Evolutionary conservation across 495 filamentous ascomycete genomes (phyloP), one percentile per base, ranked within the genome.

Genomic region (Wilcoxina mikolae): DNA sequence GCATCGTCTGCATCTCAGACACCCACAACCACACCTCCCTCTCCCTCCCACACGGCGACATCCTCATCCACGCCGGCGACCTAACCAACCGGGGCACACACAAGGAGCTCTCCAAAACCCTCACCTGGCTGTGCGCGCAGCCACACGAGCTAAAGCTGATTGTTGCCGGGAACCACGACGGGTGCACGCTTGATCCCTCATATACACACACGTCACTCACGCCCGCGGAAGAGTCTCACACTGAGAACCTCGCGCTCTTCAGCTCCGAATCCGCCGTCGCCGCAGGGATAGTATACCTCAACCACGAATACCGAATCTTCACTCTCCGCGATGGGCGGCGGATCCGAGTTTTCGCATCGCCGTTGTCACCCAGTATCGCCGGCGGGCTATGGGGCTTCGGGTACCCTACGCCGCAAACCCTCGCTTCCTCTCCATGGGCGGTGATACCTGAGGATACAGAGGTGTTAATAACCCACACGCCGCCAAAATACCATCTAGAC

Each of bases 31-130:
- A 78, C 24, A 58, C 62, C 0, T 25, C 43, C 12, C 5, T 27
- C 9, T 23, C 12, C 33, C 68, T 94, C 0, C 86, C 87, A 0
- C 68, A 77, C 22, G 90, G 87, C 20, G 91, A 95, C 59, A 70
- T 95, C 24, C 72, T 96, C 5, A 84, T 96, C 45, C 90, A 95
- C 62, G 85, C 86, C 9, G 90, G 90, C 7, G 90, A 96, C 67
- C 68, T 95, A 55, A 78, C 78, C 46, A 83, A 85, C 53, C 74
- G 73, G 29, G 91, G 90, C 48, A 83, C 76, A 17, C 71, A 75
- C 3, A 71, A 73, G 9, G 81, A 85, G 47, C 81, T 96, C 41
- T 83, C 88, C 71, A 74, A 71, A 27, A 78, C 84, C 58, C 68
- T 94, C 20, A 78, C 89, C 67, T 95, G 89, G 89, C 73, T 95